Percentiles rank a stretch among this genome's conserved stretches.
phyloP scores from a whole-genome alignment of 176 grass and related monocot genomes.

The Poa annua region DNA sequence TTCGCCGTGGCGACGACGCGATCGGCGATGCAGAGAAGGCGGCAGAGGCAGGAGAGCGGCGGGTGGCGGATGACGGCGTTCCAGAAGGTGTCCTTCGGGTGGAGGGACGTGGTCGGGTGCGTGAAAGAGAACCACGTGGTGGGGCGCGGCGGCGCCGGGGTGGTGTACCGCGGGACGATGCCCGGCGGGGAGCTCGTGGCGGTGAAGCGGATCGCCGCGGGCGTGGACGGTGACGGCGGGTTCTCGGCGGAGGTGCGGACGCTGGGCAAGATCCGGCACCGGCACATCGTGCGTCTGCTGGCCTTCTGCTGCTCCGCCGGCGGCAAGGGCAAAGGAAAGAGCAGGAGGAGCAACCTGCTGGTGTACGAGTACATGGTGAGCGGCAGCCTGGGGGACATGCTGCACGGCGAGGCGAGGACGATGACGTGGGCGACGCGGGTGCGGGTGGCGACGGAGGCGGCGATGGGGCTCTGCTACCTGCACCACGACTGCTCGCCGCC shows the following conservation, averaged over 20 bases:
- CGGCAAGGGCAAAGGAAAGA: neutral
- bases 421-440: slow-evolving; percentile 59
- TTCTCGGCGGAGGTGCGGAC: slow-evolving; percentile 82
- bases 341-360: slow-evolving; percentile 52
- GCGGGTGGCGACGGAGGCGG: slow-evolving; percentile 75
- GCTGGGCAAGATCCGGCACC: slow-evolving; percentile 73
- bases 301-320: slow-evolving; percentile 49
- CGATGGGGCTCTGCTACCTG: slow-evolving; percentile 74
- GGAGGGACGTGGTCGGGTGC: slow-evolving; percentile 65
- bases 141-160: slow-evolving; percentile 70
- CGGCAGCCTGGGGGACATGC: slow-evolving; percentile 73
- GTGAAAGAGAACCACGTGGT: slow-evolving; percentile 76
- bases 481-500: slow-evolving; percentile 86
- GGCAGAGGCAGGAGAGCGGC: neutral
- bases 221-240: slow-evolving; percentile 51
- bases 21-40: slow-evolving; percentile 53
- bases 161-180: slow-evolving; percentile 75
- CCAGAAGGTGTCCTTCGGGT: slow-evolving; percentile 78
- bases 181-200: slow-evolving; percentile 67
- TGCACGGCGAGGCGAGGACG: slow-evolving; percentile 29
- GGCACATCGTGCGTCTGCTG: slow-evolving; percentile 74
- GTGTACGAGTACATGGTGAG: slow-evolving; percentile 85
- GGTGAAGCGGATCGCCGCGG: slow-evolving; percentile 65
- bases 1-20: slow-evolving; percentile 66
- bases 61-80: slow-evolving; percentile 74